Base-by-base conservation (phyloP, 2,329 filamentous ascomycete genomes). In the Penicillium corylophilum region DNA sequence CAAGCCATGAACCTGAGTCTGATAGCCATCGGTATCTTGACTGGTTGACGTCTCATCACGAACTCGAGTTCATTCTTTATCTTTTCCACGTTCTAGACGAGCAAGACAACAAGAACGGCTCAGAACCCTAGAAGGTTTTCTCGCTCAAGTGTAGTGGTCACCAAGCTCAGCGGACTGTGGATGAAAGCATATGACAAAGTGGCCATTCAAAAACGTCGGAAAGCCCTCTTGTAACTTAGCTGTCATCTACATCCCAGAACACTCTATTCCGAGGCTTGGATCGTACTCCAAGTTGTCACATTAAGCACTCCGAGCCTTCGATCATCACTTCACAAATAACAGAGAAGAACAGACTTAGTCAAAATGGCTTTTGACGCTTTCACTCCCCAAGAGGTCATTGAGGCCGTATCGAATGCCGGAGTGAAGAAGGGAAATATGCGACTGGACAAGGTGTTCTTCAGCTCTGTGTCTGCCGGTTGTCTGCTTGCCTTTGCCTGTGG, bases 401-500 rank as follows among this genome's bases (percentile, higher is more conserved):
- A 82, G 65, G 66, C 80, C 15, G 71, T 80, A 50, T 76, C 74
- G 1, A 73, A 77, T 10, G 71, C 76, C n/a, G 81, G 80, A 5
- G 70, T 71, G 23, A 71, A 71, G 47, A 83, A 82, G 61, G 78
- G 77, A 9, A 73, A 77, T 49, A 82, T 79, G 77, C 71, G 78
- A 9, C 65, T 76, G 4, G 76, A 80, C 60, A 82, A 82, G 56
- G 70, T 81, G 36, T 81, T 82, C 56, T 59, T 79, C 41, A 79
- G 76, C 53, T 68, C 76, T 4, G 72, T 82, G 36, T 76, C 79
- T 41, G 79, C 79, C 4, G 81, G 81, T 0, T 75, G 74, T 49
- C 64, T 83, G 5, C 67, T 83, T 1, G 72, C 76, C 2, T 82
- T 83, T 55, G 79, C 76, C 5, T 77, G 75, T 38, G 79, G 76